Conservation (phyloP, 2,329 filamentous ascomycete species). For the Aspergillus quadrilineatus region DNA sequence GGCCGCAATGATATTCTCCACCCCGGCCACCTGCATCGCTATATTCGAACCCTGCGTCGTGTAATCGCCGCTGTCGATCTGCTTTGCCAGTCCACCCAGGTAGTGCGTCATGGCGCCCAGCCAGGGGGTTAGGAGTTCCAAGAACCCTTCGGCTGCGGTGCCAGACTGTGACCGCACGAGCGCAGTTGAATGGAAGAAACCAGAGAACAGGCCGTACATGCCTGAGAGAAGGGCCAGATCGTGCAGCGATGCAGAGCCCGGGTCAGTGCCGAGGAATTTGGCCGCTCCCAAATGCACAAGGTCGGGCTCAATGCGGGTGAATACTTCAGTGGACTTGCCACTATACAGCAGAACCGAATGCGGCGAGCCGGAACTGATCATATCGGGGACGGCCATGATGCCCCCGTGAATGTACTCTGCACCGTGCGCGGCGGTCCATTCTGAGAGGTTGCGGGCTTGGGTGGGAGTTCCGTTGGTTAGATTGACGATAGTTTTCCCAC, state of each 20-base stretch:
- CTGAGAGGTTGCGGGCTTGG: conserved; percentile 10
- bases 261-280: conserved; percentile 10
- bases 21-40: conserved; percentile 11
- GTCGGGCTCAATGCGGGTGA: background rate
- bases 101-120: conserved; percentile 14
- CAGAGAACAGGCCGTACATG: conserved; percentile 18
- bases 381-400: conserved; percentile 16
- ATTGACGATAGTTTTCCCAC: conserved; percentile 14
- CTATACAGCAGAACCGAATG: conserved; percentile 12
- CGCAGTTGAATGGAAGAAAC: conserved; percentile 16
- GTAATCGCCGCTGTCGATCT: conserved; percentile 13
- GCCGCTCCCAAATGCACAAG: conserved; percentile 2
- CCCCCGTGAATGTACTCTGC: conserved; percentile 17
- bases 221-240: conserved; percentile 16
- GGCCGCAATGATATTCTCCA: conserved; percentile 8
- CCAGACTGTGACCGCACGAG: conserved; percentile 7
- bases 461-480: conserved; percentile 16
- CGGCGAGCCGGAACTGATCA: conserved; percentile 11
- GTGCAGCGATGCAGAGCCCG: conserved; percentile 14
- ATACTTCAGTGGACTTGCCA: background rate
- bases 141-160: background rate
- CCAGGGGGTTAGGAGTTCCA: conserved; percentile 12
- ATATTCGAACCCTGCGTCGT: conserved; percentile 11
- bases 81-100: conserved; percentile 8
- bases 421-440: background rate